Conservation (phyloP, 202 grass and related monocot species). For the Elaeis oleifera region DNA sequence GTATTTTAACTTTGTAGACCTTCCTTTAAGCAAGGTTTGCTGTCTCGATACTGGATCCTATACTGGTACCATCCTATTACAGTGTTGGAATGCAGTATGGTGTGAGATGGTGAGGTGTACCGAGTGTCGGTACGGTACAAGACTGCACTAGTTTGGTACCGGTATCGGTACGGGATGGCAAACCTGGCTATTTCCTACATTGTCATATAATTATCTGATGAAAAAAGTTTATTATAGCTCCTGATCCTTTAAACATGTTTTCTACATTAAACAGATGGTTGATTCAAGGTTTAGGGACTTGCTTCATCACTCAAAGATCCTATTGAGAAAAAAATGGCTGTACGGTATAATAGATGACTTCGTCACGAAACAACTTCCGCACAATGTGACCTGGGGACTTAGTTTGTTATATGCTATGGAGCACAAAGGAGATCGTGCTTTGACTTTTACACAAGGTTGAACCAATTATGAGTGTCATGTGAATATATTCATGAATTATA, state of each 20-base stretch:
- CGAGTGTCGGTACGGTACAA: too few relatives aligned
- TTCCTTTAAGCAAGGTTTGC: too few relatives aligned
- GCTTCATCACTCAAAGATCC: slow-evolving; percentile 72
- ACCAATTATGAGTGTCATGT: slow-evolving; percentile 2
- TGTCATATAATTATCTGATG: too few relatives aligned
- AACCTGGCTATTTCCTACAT: too few relatives aligned
- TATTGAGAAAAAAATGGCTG: slow-evolving; percentile 84
- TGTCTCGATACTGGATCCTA: too few relatives aligned
- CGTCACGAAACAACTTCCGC: slow-evolving; percentile 93
- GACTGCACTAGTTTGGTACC: too few relatives aligned
- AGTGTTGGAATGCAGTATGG: too few relatives aligned
- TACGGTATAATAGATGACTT: slow-evolving; percentile 99
- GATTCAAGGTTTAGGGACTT: slow-evolving; percentile 82
- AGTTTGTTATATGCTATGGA: slow-evolving; percentile 97
- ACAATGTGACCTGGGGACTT: slow-evolving; percentile 97
- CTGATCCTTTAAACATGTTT: not conserved
- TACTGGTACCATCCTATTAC: too few relatives aligned
- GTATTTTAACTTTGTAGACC: too few relatives aligned
- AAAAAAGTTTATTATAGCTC: not conserved
- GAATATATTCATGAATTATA: too few relatives aligned
- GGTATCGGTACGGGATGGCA: too few relatives aligned
- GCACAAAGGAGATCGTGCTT: slow-evolving; percentile 86
- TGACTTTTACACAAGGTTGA: slow-evolving; percentile 86
- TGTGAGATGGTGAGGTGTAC: too few relatives aligned
- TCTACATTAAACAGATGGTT: slow-evolving; percentile 50